Evolutionary conservation across 2,329 filamentous ascomycete genomes (phyloP), one percentile per base, ranked within the genome.

Genomic region (Hypoxylon sp.): DNA sequence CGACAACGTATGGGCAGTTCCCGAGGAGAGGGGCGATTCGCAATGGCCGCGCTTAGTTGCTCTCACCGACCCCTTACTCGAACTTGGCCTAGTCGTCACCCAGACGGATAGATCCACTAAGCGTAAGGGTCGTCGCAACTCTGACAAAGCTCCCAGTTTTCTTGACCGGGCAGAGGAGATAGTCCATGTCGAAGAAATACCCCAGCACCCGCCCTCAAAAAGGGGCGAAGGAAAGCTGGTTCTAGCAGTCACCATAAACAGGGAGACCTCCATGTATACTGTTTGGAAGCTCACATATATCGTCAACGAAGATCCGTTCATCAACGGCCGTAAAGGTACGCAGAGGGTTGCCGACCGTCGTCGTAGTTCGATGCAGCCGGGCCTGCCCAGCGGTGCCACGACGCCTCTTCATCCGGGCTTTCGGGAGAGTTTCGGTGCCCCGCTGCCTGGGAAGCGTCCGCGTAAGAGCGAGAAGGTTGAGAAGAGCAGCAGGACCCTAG

Each of bases 231-330:
- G 78, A 49, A 77, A 81, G 15, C 76, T 97, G 21, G 83, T 90
- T 9, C 78, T 98, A 53, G 88, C 91, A 9, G 84, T 97, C 47
- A 97, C 94, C 0, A 80, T 89, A 60, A 97, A 97, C 70, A 79
- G 86, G 51, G 88, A 91, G 64, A 86, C 86, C 2, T 89, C 86
- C 65, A 83, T 87, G 67, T 92, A 96, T 71, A 95, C 88, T 2
- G 81, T 98, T 41, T 98, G 94, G 94, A 88, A 87, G 56, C 83
- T 93, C 48, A 83, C 86, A 40, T 96, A 96, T 71, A 79, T 92
- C 49, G 83, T 88, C 24, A 87, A 88, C 59, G 86, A 89, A 62
- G 83, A 86, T 56, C 77, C 78, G 15, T 80, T 83, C 64, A 71
- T 81, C 61, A 68, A 83, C 71, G 67, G 80, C 15, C 73, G 75